A percentile compares a stretch with the other conserved stretches of the same genome.
phyloP scores from a whole-genome alignment of 306 rosid genomes.

The Vachellia pachyceras region DNA sequence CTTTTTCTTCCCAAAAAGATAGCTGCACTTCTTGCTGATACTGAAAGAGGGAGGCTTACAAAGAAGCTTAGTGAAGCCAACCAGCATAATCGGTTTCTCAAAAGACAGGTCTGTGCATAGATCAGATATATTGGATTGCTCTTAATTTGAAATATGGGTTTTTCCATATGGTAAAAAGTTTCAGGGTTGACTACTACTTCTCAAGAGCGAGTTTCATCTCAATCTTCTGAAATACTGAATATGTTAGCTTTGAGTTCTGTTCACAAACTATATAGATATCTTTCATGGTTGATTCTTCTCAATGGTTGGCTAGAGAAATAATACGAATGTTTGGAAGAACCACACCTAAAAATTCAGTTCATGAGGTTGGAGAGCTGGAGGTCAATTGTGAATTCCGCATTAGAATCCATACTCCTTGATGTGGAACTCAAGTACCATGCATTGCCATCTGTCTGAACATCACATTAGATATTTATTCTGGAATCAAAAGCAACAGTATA shows the following conservation, averaged over 20 bases:
- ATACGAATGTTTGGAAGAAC: neutral
- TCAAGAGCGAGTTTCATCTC: constrained; percentile 10
- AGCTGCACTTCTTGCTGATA: constrained; percentile 68
- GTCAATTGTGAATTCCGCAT: neutral
- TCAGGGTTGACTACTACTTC: constrained; percentile 2
- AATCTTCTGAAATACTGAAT: constrained; percentile 17
- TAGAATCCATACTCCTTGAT: neutral
- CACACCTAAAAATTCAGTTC: neutral
- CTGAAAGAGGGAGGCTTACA: constrained; percentile 65
- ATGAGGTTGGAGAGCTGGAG: neutral
- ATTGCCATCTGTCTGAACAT: neutral
- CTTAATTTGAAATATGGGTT: constrained; percentile 31
- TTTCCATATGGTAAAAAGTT: neutral
- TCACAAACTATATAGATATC: constrained; percentile 3
- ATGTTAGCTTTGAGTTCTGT: constrained; percentile 15
- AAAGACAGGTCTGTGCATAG: constrained; percentile 75
- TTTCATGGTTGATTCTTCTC: neutral
- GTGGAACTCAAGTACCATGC: neutral
- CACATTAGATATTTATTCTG: constrained; percentile 3
- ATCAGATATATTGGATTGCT: constrained; percentile 21
- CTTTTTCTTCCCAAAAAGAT: constrained; percentile 49
- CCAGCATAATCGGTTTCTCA: constrained; percentile 87
- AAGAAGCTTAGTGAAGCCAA: constrained; percentile 94
- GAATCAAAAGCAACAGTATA: neutral
- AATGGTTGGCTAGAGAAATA: neutral